These are phyloP conservation scores for Microbotryum saponariae DNA, from an alignment of 1,284 basidiomycete genomes.

Conservation along the genomic window DNA sequence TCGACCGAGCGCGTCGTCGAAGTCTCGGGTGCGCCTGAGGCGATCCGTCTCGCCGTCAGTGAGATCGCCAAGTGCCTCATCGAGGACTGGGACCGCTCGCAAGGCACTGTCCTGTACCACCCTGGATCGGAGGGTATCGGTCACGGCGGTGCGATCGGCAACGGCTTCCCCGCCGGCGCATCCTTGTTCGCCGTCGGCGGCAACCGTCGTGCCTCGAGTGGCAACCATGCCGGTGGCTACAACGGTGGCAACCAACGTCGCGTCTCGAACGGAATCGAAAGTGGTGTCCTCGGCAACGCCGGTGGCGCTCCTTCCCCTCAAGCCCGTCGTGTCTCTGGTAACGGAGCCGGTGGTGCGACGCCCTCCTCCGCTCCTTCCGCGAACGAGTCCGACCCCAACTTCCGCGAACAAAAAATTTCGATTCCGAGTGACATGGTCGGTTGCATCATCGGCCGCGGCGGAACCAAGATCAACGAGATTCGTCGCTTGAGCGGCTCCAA, in stretches of 20 bases:
- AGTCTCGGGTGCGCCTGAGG: constrained; percentile 97
- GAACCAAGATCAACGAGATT: constrained; percentile 98
- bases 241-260: neutral
- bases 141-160: neutral
- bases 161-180: constrained; percentile 11
- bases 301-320: neutral
- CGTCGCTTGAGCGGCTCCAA: constrained; percentile 90
- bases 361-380: constrained; percentile 47
- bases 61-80: constrained; percentile 93
- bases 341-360: constrained; percentile 34
- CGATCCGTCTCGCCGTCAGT: constrained; percentile 94
- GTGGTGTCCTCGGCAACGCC: constrained; percentile 13
- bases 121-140: constrained; percentile 64
- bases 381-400: constrained; percentile 51
- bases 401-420: constrained; percentile 97
- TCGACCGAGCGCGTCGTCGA: constrained; percentile 97
- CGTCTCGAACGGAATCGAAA: neutral
- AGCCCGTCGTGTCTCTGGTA: constrained; percentile 20
- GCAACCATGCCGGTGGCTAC: neutral
- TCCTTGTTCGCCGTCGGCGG: constrained; percentile 6
- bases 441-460: constrained; percentile 68
- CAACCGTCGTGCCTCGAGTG: neutral
- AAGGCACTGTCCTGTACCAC: constrained; percentile 90
- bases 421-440: constrained; percentile 96
- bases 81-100: constrained; percentile 91